Conservation (phyloP, 2,329 filamentous ascomycete species). For the Pseudogymnoascus sp. region DNA sequence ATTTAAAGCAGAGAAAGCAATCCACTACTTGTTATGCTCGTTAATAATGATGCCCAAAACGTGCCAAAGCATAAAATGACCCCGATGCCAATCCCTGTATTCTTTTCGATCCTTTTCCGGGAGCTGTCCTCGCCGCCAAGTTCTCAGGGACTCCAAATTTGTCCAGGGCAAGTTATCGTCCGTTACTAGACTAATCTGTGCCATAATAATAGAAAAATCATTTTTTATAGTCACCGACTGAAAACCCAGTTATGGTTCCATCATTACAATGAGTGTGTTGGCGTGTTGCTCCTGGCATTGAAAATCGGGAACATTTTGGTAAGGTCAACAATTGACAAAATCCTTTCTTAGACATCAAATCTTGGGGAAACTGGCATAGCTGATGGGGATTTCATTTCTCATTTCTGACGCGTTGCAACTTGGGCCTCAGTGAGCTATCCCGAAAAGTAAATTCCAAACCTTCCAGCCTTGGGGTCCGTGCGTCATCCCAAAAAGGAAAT, state of each 20-base stretch:
- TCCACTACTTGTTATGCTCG: not conserved
- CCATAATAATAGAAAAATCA: not conserved
- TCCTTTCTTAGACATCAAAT: not conserved
- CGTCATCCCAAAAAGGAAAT: not conserved
- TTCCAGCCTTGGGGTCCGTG: not conserved
- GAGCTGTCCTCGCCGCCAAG: too few species aligned
- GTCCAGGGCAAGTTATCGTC: not conserved
- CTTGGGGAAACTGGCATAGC: not conserved
- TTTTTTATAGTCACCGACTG: not conserved
- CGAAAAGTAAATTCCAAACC: not conserved
- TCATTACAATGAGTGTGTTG: not conserved
- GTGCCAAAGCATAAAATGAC: not conserved
- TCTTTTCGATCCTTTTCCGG: not conserved
- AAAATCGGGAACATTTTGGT: not conserved
- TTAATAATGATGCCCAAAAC: not conserved
- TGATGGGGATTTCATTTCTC: not conserved
- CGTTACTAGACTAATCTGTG: not conserved
- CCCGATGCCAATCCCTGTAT: not conserved
- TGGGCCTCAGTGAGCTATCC: not conserved
- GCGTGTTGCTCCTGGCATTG: not conserved
- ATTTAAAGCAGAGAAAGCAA: not conserved
- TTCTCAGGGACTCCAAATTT: not conserved
- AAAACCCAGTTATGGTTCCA: not conserved
- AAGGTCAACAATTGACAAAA: not conserved
- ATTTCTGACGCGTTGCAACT: not conserved